A percentile compares a stretch with the other conserved stretches of the same genome.
Evolutionary conservation across 2,329 filamentous ascomycete species (phyloP).

Genomic region (Tolypocladium pustulatum): DNA sequence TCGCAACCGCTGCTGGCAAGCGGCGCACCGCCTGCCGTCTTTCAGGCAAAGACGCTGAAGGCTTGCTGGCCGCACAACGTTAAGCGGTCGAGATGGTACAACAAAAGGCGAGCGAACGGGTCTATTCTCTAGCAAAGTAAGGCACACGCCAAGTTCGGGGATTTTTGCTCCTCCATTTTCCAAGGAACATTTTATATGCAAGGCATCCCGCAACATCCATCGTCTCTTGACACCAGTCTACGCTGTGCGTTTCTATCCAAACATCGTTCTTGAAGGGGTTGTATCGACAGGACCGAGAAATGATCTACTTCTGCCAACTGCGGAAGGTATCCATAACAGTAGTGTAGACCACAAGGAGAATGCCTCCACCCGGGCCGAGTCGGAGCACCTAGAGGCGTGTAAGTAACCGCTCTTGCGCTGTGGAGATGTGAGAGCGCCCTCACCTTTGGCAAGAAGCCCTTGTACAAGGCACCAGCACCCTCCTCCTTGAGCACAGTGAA

Average conservation of each 20-base stretch:
- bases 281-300: background rate
- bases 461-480: constrained; percentile 86
- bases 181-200: background rate
- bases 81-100: too few relatives aligned
- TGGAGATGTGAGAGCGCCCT: constrained; percentile 33
- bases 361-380: constrained; percentile 48
- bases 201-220: background rate
- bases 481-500: constrained; percentile 86
- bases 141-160: too few relatives aligned
- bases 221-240: background rate
- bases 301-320: constrained; percentile 28
- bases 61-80: background rate
- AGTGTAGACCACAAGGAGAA: constrained; percentile 79
- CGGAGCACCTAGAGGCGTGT: constrained; percentile 23
- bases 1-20: background rate
- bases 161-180: background rate
- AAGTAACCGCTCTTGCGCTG: constrained; percentile 2
- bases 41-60: background rate
- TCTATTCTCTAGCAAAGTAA: background rate
- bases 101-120: background rate
- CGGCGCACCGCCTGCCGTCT: too few relatives aligned
- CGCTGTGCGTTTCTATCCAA: background rate
- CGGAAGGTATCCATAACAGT: constrained; percentile 90
- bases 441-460: constrained; percentile 96
- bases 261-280: background rate